Conservation (phyloP, 345 rosid species). For the Psidium guajava region DNA sequence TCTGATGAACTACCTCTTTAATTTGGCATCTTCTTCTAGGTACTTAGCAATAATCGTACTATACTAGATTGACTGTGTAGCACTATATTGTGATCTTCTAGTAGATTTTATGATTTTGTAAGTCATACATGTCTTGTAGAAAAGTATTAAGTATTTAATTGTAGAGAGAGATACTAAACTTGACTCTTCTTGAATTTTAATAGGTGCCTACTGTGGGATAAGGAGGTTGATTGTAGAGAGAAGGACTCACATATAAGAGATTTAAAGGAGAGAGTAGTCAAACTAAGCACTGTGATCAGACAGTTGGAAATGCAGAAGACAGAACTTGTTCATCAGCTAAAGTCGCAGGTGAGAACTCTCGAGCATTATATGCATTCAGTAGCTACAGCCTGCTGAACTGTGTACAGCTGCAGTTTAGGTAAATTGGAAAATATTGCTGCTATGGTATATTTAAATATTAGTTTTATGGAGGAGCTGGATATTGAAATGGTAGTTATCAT, state of each 20-base stretch:
- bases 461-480: neutral
- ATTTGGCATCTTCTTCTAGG: slow-evolving; percentile 85
- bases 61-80: neutral
- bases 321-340: slow-evolving; percentile 59
- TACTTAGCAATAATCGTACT: neutral
- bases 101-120: neutral
- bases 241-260: slow-evolving; percentile 56
- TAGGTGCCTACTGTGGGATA: slow-evolving; percentile 78
- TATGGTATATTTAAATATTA: neutral
- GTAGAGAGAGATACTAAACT: neutral
- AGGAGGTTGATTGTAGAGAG: slow-evolving; percentile 74
- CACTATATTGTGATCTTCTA: neutral
- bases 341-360: slow-evolving; percentile 35
- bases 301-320: slow-evolving; percentile 56
- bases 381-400: neutral
- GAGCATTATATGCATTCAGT: neutral
- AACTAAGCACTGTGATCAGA: slow-evolving; percentile 41
- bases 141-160: neutral
- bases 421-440: neutral
- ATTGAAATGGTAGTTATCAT: neutral
- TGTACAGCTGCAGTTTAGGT: neutral
- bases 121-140: neutral
- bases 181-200: slow-evolving; percentile 2
- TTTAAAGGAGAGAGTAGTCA: slow-evolving; percentile 61
- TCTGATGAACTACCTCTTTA: slow-evolving; percentile 75